Conservation (phyloP, 108 stramenopile genomes). For the Fistulifera solaris region DNA sequence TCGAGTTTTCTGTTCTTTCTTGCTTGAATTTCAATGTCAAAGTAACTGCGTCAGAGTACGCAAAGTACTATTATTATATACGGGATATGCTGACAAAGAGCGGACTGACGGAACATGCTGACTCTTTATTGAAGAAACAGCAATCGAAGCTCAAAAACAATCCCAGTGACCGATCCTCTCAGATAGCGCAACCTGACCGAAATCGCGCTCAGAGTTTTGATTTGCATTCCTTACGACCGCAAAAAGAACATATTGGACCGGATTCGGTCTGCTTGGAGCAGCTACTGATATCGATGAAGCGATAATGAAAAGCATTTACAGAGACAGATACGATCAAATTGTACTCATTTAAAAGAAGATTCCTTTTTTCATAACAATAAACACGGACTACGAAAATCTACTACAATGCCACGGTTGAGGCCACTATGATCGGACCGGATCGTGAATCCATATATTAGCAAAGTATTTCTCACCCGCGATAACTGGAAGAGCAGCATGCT, state of each 20-base stretch:
- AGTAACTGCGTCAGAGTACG: conserved; percentile 87
- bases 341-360: too few species aligned
- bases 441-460: conserved; percentile 42
- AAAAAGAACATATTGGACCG: neutral
- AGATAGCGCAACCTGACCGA: too few species aligned
- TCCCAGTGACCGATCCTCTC: too few species aligned
- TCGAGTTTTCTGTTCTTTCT: conserved; percentile 75
- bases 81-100: conserved; percentile 73
- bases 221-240: neutral
- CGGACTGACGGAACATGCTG: conserved; percentile 38
- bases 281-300: too few species aligned
- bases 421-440: conserved; percentile 16
- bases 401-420: neutral
- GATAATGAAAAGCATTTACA: too few species aligned
- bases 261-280: neutral
- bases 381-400: too few species aligned
- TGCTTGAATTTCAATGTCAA: conserved; percentile 78
- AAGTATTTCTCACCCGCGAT: conserved; percentile 47
- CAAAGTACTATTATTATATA: conserved; percentile 96
- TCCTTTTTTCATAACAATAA: too few species aligned
- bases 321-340: too few species aligned
- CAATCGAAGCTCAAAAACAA: too few species aligned
- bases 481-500: conserved; percentile 61
- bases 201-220: too few species aligned
- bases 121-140: conserved; percentile 1